Base-by-base conservation (phyloP, 495 filamentous ascomycete species). In the Aspergillus conjunctus region DNA sequence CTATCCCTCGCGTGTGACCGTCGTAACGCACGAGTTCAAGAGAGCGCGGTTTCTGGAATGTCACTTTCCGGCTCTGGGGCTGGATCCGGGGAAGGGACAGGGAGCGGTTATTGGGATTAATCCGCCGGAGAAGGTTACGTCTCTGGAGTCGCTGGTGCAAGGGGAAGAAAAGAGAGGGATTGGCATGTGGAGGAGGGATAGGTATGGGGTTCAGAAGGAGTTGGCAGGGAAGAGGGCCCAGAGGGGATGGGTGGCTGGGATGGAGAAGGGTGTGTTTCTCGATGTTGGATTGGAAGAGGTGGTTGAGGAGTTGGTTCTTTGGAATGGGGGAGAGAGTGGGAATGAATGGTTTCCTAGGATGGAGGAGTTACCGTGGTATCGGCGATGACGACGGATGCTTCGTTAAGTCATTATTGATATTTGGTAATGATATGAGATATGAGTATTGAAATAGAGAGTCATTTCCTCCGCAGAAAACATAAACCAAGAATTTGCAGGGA, bases 11-110 rank as follows among this genome's bases (percentile, higher is more conserved):
- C 64, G 54, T 30, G 69, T 94, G 3, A 91, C 85, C 12, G 79
- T 95, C 14, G 80, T 95, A 48, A 88, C 85, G 50, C 89, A 93
- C 64, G 84, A 73, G 17, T 95, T 94, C 73, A 95, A 95, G 66
- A 75, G 81, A 37, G 63, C 67, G 1, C 79, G 91, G 22, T 87
- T 93, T 41, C 73, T 88, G 59, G 79, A 88, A 21, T 77, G 82
- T 15, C 91, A 95, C 71, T 85, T 88, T 50, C 78, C 71, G 11
- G 87, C 89, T 15, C 73, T 92, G n/a, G 82, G 79, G 15, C 51
- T 91, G 8, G 30, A 61, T 12, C 63, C 66, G n/a, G 2, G 18
- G 30, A 49, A 26, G 26, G 33, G 31, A 6, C 20, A 55, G 71
- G 77, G 87, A 6, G 51, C 37, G 0, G 88, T 87, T 54, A 64